A percentile compares a stretch with the other conserved stretches of the same genome.
Evolutionary conservation across 768 basidiomycete species (phyloP).

Genomic region (Coprinellus aureogranulatus): DNA sequence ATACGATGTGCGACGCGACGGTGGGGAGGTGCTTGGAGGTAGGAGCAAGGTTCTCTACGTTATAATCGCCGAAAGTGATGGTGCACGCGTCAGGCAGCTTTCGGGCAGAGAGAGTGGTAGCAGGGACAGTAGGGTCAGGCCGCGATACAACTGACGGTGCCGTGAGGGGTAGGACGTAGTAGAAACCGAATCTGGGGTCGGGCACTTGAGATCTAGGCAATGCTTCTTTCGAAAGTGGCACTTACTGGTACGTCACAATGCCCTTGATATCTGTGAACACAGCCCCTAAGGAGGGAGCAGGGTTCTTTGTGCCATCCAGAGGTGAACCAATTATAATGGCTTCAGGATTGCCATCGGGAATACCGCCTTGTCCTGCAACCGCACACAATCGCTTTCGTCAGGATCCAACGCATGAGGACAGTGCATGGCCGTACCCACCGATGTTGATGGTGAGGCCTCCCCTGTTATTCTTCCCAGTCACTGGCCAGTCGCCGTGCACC

Average conservation of each 20-base stretch:
- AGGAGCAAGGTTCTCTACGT: slow-evolving; percentile 58
- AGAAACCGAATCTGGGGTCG: slow-evolving; percentile 44
- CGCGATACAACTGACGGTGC: slow-evolving; percentile 45
- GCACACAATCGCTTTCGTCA: slow-evolving; percentile 1
- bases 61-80: slow-evolving; percentile 60
- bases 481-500: slow-evolving; percentile 57
- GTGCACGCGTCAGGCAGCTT: slow-evolving; percentile 32
- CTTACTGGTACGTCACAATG: slow-evolving; percentile 52
- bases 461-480: slow-evolving; percentile 52
- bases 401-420: neutral
- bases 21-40: slow-evolving; percentile 43
- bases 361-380: slow-evolving; percentile 40
- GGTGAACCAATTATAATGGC: slow-evolving; percentile 52
- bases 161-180: slow-evolving; percentile 55
- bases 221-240: no score
- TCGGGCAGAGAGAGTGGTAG: slow-evolving; percentile 34
- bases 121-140: slow-evolving; percentile 31
- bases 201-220: neutral
- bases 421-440: slow-evolving; percentile 28
- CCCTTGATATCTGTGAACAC: slow-evolving; percentile 52
- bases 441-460: slow-evolving; percentile 55
- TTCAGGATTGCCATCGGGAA: slow-evolving; percentile 61
- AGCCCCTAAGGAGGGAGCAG: slow-evolving; percentile 45
- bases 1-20: slow-evolving; percentile 54
- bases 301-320: slow-evolving; percentile 52